Percentiles rank a stretch among this genome's conserved stretches.
phyloP scores from a whole-genome alignment of 495 filamentous ascomycete species.

The Diplogelasinospora grovesii region DNA sequence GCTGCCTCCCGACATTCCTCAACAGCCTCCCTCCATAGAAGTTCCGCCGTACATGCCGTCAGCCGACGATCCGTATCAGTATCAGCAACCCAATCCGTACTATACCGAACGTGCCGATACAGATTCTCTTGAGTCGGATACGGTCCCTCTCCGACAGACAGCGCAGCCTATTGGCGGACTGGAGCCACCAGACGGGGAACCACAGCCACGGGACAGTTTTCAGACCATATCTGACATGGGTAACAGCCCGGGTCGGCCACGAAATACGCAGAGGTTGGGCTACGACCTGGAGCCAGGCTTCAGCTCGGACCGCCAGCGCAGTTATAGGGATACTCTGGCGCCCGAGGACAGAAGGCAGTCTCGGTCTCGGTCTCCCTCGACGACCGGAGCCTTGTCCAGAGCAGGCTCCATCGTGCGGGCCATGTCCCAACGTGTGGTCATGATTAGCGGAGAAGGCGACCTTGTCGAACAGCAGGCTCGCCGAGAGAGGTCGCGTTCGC shows the following conservation, averaged over 20 bases:
- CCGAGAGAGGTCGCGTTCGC: constrained; percentile 54
- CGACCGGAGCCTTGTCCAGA: constrained; percentile 60
- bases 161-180: constrained; percentile 62
- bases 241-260: constrained; percentile 31
- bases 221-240: constrained; percentile 51
- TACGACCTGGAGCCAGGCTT: constrained; percentile 48
- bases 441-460: constrained; percentile 80
- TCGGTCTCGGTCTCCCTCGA: constrained; percentile 51
- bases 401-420: constrained; percentile 91
- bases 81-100: constrained; percentile 36
- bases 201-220: constrained; percentile 56
- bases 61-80: constrained; percentile 30
- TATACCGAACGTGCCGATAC: constrained; percentile 49
- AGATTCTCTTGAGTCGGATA: constrained; percentile 63
- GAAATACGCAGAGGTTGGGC: constrained; percentile 39
- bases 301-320: constrained; percentile 33
- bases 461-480: constrained; percentile 68
- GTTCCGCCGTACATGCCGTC: constrained; percentile 23
- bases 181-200: constrained; percentile 40
- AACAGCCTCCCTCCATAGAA: constrained; percentile 10
- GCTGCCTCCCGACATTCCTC: constrained; percentile 38
- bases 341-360: constrained; percentile 49
- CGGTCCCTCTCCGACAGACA: constrained; percentile 53
- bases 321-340: constrained; percentile 41
- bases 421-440: constrained; percentile 96